phyloP scores from a whole-genome alignment of 2,329 filamentous ascomycete genomes.

The Chaetomium sp. region DNA sequence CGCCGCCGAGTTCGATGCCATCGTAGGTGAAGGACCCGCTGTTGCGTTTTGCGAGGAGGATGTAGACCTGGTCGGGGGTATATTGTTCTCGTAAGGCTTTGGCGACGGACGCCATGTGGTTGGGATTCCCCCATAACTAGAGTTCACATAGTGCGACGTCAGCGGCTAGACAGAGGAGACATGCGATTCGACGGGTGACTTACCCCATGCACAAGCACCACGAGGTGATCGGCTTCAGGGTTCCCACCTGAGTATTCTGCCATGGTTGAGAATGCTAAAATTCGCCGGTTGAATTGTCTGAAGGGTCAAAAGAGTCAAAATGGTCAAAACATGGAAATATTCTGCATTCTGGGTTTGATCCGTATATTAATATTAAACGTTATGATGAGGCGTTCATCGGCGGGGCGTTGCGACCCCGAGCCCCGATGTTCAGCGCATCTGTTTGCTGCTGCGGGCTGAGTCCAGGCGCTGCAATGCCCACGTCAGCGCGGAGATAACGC shows the following conservation, averaged over 20 bases:
- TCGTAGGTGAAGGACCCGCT: constrained; percentile 72
- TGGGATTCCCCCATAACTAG: constrained; percentile 77
- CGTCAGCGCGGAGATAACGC: constrained; percentile 24
- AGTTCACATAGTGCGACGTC: neutral
- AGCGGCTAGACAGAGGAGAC: constrained; percentile 7
- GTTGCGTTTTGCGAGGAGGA: constrained; percentile 73
- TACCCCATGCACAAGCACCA: constrained; percentile 77
- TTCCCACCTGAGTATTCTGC: constrained; percentile 54
- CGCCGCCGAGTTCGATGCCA: constrained; percentile 68
- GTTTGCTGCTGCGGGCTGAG: neutral
- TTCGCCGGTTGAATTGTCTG: neutral
- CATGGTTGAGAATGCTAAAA: constrained; percentile 32
- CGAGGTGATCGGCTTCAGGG: constrained; percentile 67
- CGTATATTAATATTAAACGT: neutral
- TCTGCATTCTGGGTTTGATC: neutral
- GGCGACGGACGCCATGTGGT: constrained; percentile 69
- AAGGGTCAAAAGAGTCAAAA: neutral
- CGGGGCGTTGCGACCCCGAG: constrained; percentile 4
- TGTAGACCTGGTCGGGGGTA: constrained; percentile 64
- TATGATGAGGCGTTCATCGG: neutral
- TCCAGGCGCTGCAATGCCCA: constrained; percentile 5
- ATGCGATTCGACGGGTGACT: constrained; percentile 34
- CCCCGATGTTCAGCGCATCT: neutral
- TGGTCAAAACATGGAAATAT: neutral
- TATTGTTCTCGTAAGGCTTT: constrained; percentile 64